Base-by-base conservation (phyloP, 2,329 filamentous ascomycete species). In the Fusarium poae region DNA sequence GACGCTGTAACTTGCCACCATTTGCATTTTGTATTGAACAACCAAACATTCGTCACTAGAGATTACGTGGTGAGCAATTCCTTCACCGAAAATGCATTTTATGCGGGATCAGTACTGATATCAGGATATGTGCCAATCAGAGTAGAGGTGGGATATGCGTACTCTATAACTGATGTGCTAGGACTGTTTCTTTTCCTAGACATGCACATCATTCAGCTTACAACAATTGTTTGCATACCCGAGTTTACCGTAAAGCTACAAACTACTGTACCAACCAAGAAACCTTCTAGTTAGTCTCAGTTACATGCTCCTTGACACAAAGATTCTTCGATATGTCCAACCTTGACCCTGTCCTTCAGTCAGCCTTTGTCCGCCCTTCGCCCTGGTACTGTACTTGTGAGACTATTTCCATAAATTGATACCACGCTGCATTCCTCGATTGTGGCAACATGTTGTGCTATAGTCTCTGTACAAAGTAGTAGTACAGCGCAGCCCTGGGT, bases 401-500 rank as follows among this genome's bases (percentile, higher is more conserved):
- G 15, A 35, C 29, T 13, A 27, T 32, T 25, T 51, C 23, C 39
- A 50, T 37, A 35, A 23, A 39, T 25, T 46, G 48, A 35, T 53
- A 39, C n/a, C 50, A 65, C 27, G 42, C 43, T 34, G 18, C 7
- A 48, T 34, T 57, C 43, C 23, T 64, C 32, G 58, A 55, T 49
- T 51, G 66, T 67, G 62, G 62, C 66, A 23, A 70, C 27, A 46
- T n/a, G 53, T 20, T 50, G 66, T 63, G 46, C 20, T 53, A 45
- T 48, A 23, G 20, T 21, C 18, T 27, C 27, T 42, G 34, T 25
- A 45, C 35, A 13, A 43, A 34, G 57, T 43, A 51, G 62, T 64
- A 46, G 42, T 54, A 70, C 62, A 60, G n/a, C 23, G 40, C 29
- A 43, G 32, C 55, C 30, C 42, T 45, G 30, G 45, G 55, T 25